Conservation (phyloP, 768 basidiomycete species). For the Tylopilus felleus region DNA sequence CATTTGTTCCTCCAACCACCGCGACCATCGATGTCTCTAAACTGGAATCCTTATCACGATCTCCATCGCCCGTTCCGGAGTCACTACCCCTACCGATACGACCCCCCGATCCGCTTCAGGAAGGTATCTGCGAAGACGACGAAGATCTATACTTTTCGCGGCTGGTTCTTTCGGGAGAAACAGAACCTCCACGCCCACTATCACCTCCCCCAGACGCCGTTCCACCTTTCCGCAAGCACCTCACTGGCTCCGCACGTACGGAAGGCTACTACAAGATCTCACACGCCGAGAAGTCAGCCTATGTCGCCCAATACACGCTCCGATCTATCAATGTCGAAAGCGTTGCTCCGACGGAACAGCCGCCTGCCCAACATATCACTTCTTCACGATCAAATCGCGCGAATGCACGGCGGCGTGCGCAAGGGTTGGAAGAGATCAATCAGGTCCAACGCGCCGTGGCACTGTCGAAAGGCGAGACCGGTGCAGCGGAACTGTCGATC, state of each 20-base stretch:
- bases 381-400: constrained; percentile 90
- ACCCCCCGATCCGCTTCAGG: constrained; percentile 50
- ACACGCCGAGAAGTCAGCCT: constrained; percentile 84
- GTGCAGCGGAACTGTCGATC: constrained; percentile 70
- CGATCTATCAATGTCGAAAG: constrained; percentile 49
- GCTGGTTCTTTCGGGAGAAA: constrained; percentile 27
- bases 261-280: constrained; percentile 97
- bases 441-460: constrained; percentile 80
- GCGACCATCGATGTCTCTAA: constrained; percentile 47
- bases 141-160: constrained; percentile 84
- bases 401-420: constrained; percentile 85
- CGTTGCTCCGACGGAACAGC: constrained; percentile 38
- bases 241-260: constrained; percentile 85
- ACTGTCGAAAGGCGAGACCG: constrained; percentile 70
- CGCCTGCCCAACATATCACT: constrained; percentile 53
- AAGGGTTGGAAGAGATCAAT: constrained; percentile 93
- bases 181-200: constrained; percentile 21
- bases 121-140: constrained; percentile 75
- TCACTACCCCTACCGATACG: constrained; percentile 40
- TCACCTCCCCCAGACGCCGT: constrained; percentile 40
- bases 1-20: constrained; percentile 49
- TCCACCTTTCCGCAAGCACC: constrained; percentile 66
- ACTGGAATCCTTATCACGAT: constrained; percentile 45
- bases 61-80: constrained; percentile 48
- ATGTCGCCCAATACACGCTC: constrained; percentile 84